Percentiles rank a stretch among this genome's conserved stretches.
Evolutionary conservation across 2,329 filamentous ascomycete genomes (phyloP).

Genomic region (Fusarium anguioides): DNA sequence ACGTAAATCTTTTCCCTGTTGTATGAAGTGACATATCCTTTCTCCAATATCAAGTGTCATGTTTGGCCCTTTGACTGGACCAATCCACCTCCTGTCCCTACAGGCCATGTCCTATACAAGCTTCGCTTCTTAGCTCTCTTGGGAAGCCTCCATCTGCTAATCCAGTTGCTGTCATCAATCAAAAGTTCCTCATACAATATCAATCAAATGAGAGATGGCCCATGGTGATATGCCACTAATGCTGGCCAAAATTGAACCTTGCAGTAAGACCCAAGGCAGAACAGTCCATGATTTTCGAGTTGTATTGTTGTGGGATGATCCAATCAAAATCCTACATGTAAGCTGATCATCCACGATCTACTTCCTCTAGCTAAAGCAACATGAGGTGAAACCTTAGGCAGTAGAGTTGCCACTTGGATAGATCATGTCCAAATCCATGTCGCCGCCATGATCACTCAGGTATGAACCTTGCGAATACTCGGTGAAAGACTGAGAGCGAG

Average conservation of each 20-base stretch:
- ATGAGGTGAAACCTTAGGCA: background rate
- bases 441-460: background rate
- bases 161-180: background rate
- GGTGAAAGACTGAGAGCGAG: background rate
- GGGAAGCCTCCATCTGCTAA: background rate
- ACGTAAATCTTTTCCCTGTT: background rate
- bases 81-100: background rate
- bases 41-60: background rate
- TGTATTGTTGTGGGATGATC: background rate
- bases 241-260: background rate
- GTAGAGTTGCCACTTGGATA: background rate
- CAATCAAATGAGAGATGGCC: background rate
- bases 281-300: background rate
- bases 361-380: background rate
- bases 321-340: background rate
- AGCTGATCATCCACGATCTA: background rate
- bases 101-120: background rate
- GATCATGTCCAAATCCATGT: background rate
- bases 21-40: background rate
- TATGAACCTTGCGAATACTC: background rate
- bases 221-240: background rate
- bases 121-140: background rate
- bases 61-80: background rate
- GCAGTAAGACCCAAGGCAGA: background rate
- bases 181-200: too few species aligned